A percentile compares a stretch with the other conserved stretches of the same genome.
Conservation (phyloP, 139 green algal genomes). For the Asterochloris sp. region DNA sequence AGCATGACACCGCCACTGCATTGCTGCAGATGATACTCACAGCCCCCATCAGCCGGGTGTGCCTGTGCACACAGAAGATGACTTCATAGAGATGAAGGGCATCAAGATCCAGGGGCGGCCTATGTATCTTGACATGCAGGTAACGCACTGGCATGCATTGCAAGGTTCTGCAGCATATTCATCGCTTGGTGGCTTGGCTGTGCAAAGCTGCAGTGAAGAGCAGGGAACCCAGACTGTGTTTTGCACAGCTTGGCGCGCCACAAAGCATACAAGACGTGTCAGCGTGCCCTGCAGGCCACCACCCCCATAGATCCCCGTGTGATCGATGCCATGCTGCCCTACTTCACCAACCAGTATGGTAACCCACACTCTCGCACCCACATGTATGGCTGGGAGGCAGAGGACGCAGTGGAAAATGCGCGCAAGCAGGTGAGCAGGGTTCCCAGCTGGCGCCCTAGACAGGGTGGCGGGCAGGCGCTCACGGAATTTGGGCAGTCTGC, state of each 20-base stretch:
- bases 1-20: no score
- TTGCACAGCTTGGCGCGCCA: constrained; percentile 10
- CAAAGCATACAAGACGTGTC: no score
- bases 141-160: background rate
- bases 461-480: no score
- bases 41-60: background rate
- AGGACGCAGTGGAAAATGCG: constrained; percentile 90
- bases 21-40: background rate
- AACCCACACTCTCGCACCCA: constrained; percentile 98
- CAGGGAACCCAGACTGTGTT: background rate
- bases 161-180: no score
- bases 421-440: constrained; percentile 45
- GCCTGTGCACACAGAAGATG: background rate
- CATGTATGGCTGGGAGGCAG: constrained; percentile 95
- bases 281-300: constrained; percentile 52
- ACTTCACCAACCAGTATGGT: constrained; percentile 90
- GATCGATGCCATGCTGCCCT: constrained; percentile 96
- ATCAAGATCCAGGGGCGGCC: constrained; percentile 80
- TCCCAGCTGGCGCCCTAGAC: no score
- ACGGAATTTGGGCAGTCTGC: no score
- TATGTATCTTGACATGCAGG: constrained; percentile 96
- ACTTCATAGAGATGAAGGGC: constrained; percentile 86
- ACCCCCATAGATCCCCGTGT: constrained; percentile 95
- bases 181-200: no score
- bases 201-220: no score